Percentiles rank a stretch among this genome's conserved stretches.
These are phyloP conservation scores for Lichina pygmaea DNA, from an alignment of 495 filamentous ascomycete genomes.

Conservation along the genomic window DNA sequence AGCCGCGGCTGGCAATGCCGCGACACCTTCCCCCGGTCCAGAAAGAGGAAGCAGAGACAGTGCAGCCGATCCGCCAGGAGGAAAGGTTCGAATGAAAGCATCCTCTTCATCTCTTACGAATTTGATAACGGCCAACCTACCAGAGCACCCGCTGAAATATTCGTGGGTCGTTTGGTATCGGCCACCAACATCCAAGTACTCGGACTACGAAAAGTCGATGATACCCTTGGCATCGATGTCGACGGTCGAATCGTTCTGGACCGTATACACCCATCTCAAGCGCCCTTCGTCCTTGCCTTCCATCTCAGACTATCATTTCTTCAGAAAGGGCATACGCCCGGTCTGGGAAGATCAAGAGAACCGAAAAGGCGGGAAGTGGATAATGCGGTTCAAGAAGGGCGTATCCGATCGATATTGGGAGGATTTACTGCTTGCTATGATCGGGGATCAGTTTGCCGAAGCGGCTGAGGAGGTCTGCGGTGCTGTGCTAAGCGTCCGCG, in stretches of 20 bases:
- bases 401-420: constrained; percentile 96
- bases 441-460: constrained; percentile 87
- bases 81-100: constrained; percentile 16
- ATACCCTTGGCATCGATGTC: constrained; percentile 58
- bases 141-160: constrained; percentile 43
- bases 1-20: constrained; percentile 8
- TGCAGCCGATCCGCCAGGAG: constrained; percentile 15
- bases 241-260: constrained; percentile 77
- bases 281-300: constrained; percentile 66
- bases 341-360: constrained; percentile 99
- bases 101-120: constrained; percentile 14
- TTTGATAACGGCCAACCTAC: constrained; percentile 7
- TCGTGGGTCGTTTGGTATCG: constrained; percentile 95
- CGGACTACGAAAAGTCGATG: constrained; percentile 94
- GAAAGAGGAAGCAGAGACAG: constrained; percentile 34
- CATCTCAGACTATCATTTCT: constrained; percentile 93
- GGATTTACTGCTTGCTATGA: constrained; percentile 69
- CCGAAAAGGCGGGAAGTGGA: constrained; percentile 90
- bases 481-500: constrained; percentile 74
- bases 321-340: constrained; percentile 86
- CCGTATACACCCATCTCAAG: constrained; percentile 74
- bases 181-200: constrained; percentile 81
- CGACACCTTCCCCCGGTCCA: constrained; percentile 19
- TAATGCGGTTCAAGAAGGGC: constrained; percentile 84
- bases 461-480: constrained; percentile 88